Conservation (phyloP, 345 rosid species). For the Populus tremula region DNA sequence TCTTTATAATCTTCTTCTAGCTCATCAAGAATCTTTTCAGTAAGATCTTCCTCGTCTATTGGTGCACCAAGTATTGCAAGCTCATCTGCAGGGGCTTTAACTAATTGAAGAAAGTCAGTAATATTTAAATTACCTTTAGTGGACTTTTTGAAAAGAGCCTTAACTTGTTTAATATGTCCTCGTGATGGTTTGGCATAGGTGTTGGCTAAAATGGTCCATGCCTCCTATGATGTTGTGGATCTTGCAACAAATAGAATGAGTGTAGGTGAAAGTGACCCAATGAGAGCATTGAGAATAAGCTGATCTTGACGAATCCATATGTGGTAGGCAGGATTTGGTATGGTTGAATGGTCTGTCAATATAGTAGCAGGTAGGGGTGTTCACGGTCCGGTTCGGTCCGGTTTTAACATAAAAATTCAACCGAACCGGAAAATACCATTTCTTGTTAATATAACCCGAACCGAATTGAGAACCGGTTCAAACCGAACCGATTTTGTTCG, state of each 20-base stretch:
- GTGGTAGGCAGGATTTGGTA: neutral
- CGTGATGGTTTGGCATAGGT: conserved; percentile 1
- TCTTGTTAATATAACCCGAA: too few species aligned
- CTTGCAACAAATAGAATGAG: neutral
- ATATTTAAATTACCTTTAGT: neutral
- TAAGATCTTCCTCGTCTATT: neutral
- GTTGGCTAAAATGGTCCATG: neutral
- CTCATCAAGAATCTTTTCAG: neutral
- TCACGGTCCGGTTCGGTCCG: too few species aligned
- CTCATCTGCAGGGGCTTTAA: neutral
- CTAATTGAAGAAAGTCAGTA: neutral
- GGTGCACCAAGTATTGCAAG: neutral
- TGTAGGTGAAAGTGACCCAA: neutral
- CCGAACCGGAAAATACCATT: too few species aligned
- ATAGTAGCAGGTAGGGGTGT: too few species aligned
- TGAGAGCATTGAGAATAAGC: neutral
- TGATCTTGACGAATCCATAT: neutral
- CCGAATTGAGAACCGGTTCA: too few species aligned
- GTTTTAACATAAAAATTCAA: too few species aligned
- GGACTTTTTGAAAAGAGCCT: neutral
- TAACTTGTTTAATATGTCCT: neutral
- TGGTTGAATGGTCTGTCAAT: fast-evolving
- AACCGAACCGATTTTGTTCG: too few species aligned
- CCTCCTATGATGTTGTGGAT: neutral
- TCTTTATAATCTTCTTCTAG: neutral